Evolutionary conservation across 208 protist species (phyloP).

Genomic region (Trypanosoma brucei): DNA sequence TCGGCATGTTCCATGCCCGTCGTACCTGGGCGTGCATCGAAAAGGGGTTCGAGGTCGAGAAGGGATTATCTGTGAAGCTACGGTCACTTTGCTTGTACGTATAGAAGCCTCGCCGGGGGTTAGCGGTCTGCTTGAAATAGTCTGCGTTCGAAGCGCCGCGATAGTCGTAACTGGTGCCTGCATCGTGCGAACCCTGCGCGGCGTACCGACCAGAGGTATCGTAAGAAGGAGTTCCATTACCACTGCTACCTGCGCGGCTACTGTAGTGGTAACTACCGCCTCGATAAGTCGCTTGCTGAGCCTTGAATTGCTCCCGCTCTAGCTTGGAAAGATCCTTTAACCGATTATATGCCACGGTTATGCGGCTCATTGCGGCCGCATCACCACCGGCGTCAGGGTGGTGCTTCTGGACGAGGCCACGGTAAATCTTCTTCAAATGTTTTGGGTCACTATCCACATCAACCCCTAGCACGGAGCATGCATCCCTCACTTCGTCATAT

Average conservation of each 20-base stretch:
- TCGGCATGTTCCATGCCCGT: constrained; percentile 42
- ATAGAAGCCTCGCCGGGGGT: constrained; percentile 39
- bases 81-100: constrained; percentile 29
- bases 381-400: constrained; percentile 82
- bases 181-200: constrained; percentile 5
- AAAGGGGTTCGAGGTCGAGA: constrained; percentile 51
- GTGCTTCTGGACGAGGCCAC: constrained; percentile 55
- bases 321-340: constrained; percentile 39
- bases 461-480: constrained; percentile 44
- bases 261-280: constrained; percentile 22
- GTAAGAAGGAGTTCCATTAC: constrained; percentile 3
- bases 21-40: constrained; percentile 28
- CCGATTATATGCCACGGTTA: constrained; percentile 77
- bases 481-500: constrained; percentile 45
- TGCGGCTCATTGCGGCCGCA: constrained; percentile 55
- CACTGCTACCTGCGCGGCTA: background rate
- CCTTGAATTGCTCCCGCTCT: constrained; percentile 63
- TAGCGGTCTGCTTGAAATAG: constrained; percentile 23
- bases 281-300: constrained; percentile 33
- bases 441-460: constrained; percentile 35
- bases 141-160: constrained; percentile 27
- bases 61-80: constrained; percentile 54
- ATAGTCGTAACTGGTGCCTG: constrained; percentile 35
- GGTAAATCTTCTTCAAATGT: constrained; percentile 60
- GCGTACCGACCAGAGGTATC: constrained; percentile 16